Conservation (phyloP, 2,329 filamentous ascomycete species). For the Scedosporium apiospermum region DNA sequence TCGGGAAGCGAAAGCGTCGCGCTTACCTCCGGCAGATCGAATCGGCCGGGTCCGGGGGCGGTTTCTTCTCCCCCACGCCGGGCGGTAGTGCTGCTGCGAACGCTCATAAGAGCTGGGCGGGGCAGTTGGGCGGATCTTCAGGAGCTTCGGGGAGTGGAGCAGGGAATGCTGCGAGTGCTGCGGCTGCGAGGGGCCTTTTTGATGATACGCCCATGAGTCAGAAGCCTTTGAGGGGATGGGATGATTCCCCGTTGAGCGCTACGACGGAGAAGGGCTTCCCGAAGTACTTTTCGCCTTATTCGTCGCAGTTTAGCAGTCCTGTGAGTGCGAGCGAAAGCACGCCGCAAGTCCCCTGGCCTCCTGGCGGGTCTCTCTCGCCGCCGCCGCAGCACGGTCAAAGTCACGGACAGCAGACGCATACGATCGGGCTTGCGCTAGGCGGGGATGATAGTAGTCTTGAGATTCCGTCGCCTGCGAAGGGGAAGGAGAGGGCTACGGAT, state of each 20-base stretch:
- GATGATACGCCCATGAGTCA: slow-evolving; percentile 45
- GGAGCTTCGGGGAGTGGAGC: background rate
- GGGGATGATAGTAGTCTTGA: slow-evolving; percentile 11
- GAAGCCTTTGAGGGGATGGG: slow-evolving; percentile 41
- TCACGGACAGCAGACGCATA: slow-evolving; percentile 9
- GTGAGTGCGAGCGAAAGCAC: slow-evolving; percentile 32
- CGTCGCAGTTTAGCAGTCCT: slow-evolving; percentile 50
- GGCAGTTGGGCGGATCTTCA: background rate
- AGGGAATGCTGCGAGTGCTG: background rate
- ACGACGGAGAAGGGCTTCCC: slow-evolving; percentile 28
- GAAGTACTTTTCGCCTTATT: slow-evolving; percentile 48
- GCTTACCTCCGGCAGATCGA: slow-evolving; percentile 40
- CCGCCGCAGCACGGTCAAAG: slow-evolving; percentile 2
- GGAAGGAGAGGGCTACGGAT: slow-evolving; percentile 20
- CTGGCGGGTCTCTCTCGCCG: slow-evolving; percentile 22
- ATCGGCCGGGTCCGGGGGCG: slow-evolving; percentile 11
- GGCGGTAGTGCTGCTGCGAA: slow-evolving; percentile 15
- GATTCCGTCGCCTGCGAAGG: slow-evolving; percentile 25
- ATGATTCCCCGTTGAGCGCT: slow-evolving; percentile 40
- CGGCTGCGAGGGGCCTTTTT: slow-evolving; percentile 3
- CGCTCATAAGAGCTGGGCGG: slow-evolving; percentile 26
- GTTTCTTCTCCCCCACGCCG: slow-evolving; percentile 5
- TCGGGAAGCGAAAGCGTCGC: slow-evolving; percentile 45
- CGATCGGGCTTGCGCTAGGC: slow-evolving; percentile 12
- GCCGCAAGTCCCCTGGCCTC: slow-evolving; percentile 26